Conservation (phyloP, 441 rosid genomes). For the Eugenia klotzschiana region DNA sequence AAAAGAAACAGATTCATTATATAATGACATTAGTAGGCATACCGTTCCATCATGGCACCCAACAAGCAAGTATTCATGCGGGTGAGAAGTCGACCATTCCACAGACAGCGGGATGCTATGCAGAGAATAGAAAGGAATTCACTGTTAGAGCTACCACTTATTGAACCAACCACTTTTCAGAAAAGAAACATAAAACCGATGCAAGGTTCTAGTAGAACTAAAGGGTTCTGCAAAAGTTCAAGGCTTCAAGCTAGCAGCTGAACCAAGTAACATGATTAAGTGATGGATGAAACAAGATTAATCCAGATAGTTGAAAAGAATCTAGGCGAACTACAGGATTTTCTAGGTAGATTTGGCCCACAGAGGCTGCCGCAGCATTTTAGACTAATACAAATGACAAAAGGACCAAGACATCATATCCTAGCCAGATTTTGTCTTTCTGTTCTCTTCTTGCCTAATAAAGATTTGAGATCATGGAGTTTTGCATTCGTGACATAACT, state of each 20-base stretch:
- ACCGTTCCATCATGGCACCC: slow-evolving; percentile 98
- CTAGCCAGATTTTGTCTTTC: not conserved
- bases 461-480: not conserved
- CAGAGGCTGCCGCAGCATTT: not conserved
- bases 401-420: not conserved
- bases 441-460: not conserved
- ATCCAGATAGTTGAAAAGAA: not conserved
- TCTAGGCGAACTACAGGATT: not conserved
- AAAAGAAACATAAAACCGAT: not conserved
- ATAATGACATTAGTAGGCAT: slow-evolving; percentile 2
- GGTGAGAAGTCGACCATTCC: slow-evolving; percentile 69
- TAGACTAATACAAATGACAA: not conserved
- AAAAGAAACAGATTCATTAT: not conserved
- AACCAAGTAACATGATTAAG: not conserved
- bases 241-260: not conserved
- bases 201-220: not conserved
- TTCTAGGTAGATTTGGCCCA: not conserved
- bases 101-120: slow-evolving; percentile 68
- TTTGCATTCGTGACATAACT: not conserved
- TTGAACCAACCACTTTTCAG: not conserved
- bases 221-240: not conserved
- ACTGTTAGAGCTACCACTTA: not conserved
- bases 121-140: not conserved
- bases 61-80: slow-evolving; percentile 66
- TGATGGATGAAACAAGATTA: not conserved